phyloP scores from a whole-genome alignment of 257 asterid species.

The Craterostigma plantagineum region DNA sequence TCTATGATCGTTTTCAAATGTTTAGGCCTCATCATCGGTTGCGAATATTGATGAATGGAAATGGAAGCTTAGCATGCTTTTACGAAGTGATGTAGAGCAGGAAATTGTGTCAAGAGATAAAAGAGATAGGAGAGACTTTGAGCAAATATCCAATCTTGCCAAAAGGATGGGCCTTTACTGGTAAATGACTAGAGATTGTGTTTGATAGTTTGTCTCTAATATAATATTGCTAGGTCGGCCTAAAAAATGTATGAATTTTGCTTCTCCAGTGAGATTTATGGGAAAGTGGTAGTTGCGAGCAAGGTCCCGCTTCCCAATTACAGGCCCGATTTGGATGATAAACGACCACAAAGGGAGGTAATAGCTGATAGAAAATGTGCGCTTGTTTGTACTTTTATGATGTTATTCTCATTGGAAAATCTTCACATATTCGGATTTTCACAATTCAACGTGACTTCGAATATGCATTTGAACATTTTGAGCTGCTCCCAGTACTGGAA shows the following conservation, averaged over 20 bases:
- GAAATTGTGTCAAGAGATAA: constrained; percentile 81
- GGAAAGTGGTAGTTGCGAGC: constrained; percentile 83
- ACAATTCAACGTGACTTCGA: too few relatives aligned
- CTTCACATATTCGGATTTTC: too few relatives aligned
- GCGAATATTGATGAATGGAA: constrained; percentile 98
- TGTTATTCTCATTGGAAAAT: too few relatives aligned
- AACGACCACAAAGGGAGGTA: constrained; percentile 97
- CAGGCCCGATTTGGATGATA: constrained; percentile 90
- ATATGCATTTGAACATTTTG: too few relatives aligned
- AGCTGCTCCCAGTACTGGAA: too few relatives aligned
- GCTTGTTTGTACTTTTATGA: too few relatives aligned
- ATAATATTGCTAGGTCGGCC: constrained; percentile 7
- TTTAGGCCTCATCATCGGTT: constrained; percentile 87
- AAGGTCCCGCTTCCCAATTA: constrained; percentile 90
- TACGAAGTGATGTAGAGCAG: constrained; percentile 52
- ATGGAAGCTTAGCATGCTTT: constrained; percentile 85
- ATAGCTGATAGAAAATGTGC: not conserved
- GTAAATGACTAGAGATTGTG: constrained; percentile 15
- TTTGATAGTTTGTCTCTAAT: not conserved
- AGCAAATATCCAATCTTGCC: constrained; percentile 82
- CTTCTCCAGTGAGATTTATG: constrained; percentile 53
- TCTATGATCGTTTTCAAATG: constrained; percentile 7
- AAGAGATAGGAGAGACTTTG: constrained; percentile 82
- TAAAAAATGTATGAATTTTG: constrained; percentile 9
- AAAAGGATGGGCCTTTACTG: constrained; percentile 86